These are phyloP conservation scores for Oryza coarctata DNA, from an alignment of 176 grass and related monocot species.

Conservation along the genomic window DNA sequence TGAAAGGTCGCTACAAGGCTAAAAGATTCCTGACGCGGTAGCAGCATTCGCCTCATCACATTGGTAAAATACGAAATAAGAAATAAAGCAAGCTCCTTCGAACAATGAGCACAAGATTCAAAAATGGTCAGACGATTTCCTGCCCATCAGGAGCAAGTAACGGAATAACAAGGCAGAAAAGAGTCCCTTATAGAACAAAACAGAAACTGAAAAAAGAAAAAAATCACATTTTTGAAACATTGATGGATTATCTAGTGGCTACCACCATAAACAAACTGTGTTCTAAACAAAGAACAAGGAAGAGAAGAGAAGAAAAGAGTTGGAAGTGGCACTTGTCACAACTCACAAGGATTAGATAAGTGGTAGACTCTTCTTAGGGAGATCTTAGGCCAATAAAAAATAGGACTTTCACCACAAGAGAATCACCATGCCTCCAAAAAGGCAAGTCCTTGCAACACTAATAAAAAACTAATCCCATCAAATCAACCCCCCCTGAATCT, in stretches of 20 bases:
- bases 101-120: neutral
- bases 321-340: constrained; percentile 1
- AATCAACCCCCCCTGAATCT: constrained; percentile 29
- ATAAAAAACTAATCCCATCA: constrained; percentile 56
- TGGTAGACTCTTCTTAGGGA: constrained; percentile 38
- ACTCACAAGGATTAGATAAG: constrained; percentile 50
- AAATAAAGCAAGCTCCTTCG: neutral
- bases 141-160: neutral
- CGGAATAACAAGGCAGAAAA: neutral
- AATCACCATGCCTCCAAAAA: constrained; percentile 53
- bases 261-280: neutral
- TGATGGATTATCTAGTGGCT: neutral
- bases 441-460: constrained; percentile 47
- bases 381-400: constrained; percentile 39
- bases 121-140: neutral
- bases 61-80: neutral
- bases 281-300: neutral
- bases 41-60: neutral
- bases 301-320: neutral
- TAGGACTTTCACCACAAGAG: constrained; percentile 17
- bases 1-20: neutral
- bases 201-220: neutral
- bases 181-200: neutral
- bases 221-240: constrained; percentile 25
- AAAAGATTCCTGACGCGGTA: neutral